Evolutionary conservation across 73 alveolate species (phyloP).

Genomic region (Symbiodinium pilosum): DNA sequence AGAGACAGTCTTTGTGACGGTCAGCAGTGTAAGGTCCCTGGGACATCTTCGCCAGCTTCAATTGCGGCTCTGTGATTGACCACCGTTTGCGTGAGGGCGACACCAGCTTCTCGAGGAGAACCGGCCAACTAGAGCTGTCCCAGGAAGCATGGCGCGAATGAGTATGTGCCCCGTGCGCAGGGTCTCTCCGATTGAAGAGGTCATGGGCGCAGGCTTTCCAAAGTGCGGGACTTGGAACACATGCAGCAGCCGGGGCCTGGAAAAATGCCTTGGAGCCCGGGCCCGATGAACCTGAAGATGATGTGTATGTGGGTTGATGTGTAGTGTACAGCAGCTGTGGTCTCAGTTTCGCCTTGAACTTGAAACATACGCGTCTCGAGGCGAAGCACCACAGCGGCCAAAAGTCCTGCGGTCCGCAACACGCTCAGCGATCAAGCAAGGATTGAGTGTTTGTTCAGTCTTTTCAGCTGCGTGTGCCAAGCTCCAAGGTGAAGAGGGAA

Average conservation of each 20-base stretch:
- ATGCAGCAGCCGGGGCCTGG: too few species aligned
- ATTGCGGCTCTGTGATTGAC: slow-evolving; percentile 22
- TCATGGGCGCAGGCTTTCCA: background rate
- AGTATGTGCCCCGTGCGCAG: background rate
- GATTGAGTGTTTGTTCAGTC: too few species aligned
- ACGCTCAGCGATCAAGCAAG: background rate
- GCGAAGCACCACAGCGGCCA: background rate
- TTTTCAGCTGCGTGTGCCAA: background rate
- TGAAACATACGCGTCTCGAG: too few species aligned
- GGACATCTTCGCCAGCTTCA: slow-evolving; percentile 83
- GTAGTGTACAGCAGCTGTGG: too few species aligned
- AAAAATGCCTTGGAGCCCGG: background rate
- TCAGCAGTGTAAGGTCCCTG: slow-evolving; percentile 24
- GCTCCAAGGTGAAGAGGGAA: background rate
- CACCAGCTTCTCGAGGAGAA: slow-evolving; percentile 68
- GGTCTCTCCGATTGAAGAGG: slow-evolving; percentile 17
- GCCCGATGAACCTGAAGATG: background rate
- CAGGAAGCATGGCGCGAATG: background rate
- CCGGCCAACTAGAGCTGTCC: background rate
- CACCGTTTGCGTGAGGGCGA: background rate
- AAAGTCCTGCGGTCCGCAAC: background rate
- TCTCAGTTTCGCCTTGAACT: too few species aligned
- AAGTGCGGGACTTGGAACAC: too few species aligned
- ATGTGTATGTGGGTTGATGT: too few species aligned
- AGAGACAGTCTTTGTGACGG: too few species aligned